Percentiles rank a stretch among this genome's conserved stretches.
Evolutionary conservation across 805 yeast species (phyloP).

Genomic region (Metschnikowia shivogae): DNA sequence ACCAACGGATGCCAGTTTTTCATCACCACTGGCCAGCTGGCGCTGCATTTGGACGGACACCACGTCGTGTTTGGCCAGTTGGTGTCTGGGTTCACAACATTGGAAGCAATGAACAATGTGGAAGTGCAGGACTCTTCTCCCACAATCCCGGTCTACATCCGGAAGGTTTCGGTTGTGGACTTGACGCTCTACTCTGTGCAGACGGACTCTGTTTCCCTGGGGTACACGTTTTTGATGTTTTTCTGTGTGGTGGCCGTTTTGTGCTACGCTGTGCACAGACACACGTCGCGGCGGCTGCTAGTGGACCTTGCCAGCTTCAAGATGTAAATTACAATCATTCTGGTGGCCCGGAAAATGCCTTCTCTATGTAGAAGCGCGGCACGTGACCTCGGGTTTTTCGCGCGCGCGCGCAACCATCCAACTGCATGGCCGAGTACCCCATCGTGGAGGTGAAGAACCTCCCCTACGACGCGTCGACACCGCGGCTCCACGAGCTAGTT

Average conservation of each 20-base stretch:
- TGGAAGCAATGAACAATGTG: slow-evolving; percentile 12
- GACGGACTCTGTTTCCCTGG: slow-evolving; percentile 7
- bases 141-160: slow-evolving; percentile 7
- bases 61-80: slow-evolving; percentile 29
- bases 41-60: slow-evolving; percentile 18
- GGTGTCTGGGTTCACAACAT: slow-evolving; percentile 20
- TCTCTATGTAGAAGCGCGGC: neutral
- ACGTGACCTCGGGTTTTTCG: neutral
- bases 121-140: slow-evolving; percentile 9
- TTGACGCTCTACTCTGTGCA: slow-evolving; percentile 2
- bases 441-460: slow-evolving; percentile 54
- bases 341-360: no score
- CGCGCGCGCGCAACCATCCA: neutral
- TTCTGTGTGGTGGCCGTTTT: slow-evolving; percentile 4
- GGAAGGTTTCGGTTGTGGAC: slow-evolving; percentile 3
- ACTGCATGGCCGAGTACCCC: slow-evolving; percentile 30
- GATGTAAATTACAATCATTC: slow-evolving; percentile 5
- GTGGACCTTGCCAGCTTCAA: slow-evolving; percentile 14
- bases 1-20: slow-evolving; percentile 25
- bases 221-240: slow-evolving; percentile 13
- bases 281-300: slow-evolving; percentile 11
- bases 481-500: slow-evolving; percentile 48
- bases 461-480: slow-evolving; percentile 46
- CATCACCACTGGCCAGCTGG: slow-evolving; percentile 17
- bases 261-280: slow-evolving; percentile 6